Evolutionary conservation across 768 basidiomycete genomes (phyloP).

Genomic region (Mycena indigotica): DNA sequence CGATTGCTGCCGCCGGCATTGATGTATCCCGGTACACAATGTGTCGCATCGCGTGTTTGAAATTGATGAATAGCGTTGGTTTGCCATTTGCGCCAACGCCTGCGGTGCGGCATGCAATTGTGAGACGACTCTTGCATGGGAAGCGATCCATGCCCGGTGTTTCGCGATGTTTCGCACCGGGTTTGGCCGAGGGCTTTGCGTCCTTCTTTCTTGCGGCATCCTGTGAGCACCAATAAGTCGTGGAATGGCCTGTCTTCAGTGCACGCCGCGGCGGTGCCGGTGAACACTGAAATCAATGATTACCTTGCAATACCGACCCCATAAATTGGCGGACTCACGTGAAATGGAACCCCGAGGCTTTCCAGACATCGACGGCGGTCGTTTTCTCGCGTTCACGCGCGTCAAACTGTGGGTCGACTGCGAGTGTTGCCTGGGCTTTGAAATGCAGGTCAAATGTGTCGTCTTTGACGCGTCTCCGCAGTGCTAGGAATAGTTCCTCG

Average conservation of each 20-base stretch:
- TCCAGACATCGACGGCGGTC: conserved; percentile 1
- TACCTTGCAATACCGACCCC: background rate
- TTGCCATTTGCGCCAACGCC: background rate
- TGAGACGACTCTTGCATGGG: conserved; percentile 9
- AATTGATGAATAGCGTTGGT: background rate
- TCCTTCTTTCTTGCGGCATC: conserved; percentile 18
- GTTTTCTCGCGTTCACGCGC: conserved; percentile 12
- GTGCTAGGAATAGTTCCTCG: conserved; percentile 30
- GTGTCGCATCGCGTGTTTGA: background rate
- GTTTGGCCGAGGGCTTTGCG: background rate
- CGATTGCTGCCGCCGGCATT: background rate
- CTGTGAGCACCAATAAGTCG: conserved; percentile 21
- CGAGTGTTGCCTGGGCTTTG: conserved; percentile 2
- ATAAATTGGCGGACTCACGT: background rate
- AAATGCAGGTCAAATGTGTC: conserved; percentile 7
- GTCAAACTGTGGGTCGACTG: conserved; percentile 1
- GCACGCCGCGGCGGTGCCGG: conserved; percentile 2
- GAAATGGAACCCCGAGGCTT: conserved; percentile 11
- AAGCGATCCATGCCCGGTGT: conserved; percentile 13
- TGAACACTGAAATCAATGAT: conserved; percentile 5
- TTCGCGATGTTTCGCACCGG: conserved; percentile 10
- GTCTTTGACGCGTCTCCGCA: conserved; percentile 3
- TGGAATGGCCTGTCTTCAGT: conserved; percentile 10
- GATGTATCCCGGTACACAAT: background rate
- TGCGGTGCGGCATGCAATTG: background rate